Evolutionary conservation across 352 stramenopile genomes (phyloP), one percentile per base, ranked within the genome.

Genomic region (Phytophthora pseudosyringae): DNA sequence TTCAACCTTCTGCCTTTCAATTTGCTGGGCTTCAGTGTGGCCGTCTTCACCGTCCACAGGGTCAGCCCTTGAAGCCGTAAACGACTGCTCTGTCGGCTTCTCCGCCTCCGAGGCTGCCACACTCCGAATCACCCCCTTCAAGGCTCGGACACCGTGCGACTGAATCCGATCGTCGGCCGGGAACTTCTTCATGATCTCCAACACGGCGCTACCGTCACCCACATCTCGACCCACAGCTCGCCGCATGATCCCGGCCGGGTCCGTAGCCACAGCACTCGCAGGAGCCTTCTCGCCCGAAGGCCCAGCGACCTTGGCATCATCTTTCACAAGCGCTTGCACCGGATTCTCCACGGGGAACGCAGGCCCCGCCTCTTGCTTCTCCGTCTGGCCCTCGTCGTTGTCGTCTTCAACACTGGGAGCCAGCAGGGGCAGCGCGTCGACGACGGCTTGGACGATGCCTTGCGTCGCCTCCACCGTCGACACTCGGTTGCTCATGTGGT

Each of bases 151-250:
- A 0, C 77, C 77, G 53, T 81, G 78, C 3, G 67, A 67, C 40
- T 90, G 79, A 26, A 89, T 69, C 7, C 75, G 68, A 36, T 54
- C 41, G 18, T 90, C 79, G 3, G 46, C 36, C 28, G 75, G 49
- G 40, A 74, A 90, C 44, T 79, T 83, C 15, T 61, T 65, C 76
- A 90, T 86, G 40, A 65, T 81, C 18, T 73, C 61, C 15, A 86
- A 16, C 9, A 90, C 61, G 0, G 75, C 65, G 5, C 57, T 72
- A 0, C 79, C 75, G 36, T 89, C 69, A 1, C 79, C 77, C 0
- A 69, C 47, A 36, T 90, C 81, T 7, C 77, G 69, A 8, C 69
- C 66, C 12, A 89, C 44, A 3, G 79, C 81, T 35, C 81, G 75
- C 15, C 80, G 73, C 71, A 90, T 83, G 50, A 84, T 76, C 1